Percentiles rank a stretch among this genome's conserved stretches.
Evolutionary conservation across 78 protist species (phyloP).

Genomic region (Paulinella micropora): DNA sequence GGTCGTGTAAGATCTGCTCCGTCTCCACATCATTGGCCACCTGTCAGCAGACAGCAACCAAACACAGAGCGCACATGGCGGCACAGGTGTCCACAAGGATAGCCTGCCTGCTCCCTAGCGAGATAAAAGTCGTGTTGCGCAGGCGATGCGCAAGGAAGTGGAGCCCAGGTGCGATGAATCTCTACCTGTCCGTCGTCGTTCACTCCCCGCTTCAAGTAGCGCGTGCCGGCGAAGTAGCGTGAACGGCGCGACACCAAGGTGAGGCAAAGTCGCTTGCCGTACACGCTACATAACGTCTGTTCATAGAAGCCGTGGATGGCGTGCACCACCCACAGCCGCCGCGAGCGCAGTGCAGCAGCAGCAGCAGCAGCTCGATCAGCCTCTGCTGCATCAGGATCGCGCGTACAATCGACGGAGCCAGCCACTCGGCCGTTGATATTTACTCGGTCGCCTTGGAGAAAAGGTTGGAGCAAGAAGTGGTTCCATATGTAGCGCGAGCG

Average conservation of each 20-base stretch:
- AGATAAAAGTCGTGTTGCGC: too few relatives aligned
- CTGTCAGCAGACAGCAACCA: too few relatives aligned
- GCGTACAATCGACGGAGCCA: too few relatives aligned
- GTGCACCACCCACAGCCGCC: too few relatives aligned
- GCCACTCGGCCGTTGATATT: too few relatives aligned
- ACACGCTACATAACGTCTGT: not conserved
- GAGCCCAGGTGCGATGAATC: not conserved
- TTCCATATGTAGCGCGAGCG: slow-evolving; percentile 21
- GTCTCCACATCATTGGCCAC: slow-evolving; percentile 44
- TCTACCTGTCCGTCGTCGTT: not conserved
- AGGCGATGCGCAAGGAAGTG: not conserved
- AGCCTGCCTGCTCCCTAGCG: too few relatives aligned
- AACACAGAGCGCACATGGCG: too few relatives aligned
- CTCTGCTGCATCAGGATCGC: too few relatives aligned
- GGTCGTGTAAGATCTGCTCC: slow-evolving; percentile 26
- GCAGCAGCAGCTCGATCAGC: too few relatives aligned
- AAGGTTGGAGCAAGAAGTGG: slow-evolving; percentile 2
- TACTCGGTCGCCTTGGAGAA: too few relatives aligned
- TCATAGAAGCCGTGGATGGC: not conserved
- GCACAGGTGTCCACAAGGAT: too few relatives aligned
- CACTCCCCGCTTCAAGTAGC: slow-evolving; percentile 38
- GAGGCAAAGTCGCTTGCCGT: not conserved
- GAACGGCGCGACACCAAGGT: slow-evolving; percentile 33
- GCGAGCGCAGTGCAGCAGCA: too few relatives aligned
- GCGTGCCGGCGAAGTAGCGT: slow-evolving; percentile 35